Evolutionary conservation across 495 filamentous ascomycete genomes (phyloP).

Genomic region (Neurospora terricola): DNA sequence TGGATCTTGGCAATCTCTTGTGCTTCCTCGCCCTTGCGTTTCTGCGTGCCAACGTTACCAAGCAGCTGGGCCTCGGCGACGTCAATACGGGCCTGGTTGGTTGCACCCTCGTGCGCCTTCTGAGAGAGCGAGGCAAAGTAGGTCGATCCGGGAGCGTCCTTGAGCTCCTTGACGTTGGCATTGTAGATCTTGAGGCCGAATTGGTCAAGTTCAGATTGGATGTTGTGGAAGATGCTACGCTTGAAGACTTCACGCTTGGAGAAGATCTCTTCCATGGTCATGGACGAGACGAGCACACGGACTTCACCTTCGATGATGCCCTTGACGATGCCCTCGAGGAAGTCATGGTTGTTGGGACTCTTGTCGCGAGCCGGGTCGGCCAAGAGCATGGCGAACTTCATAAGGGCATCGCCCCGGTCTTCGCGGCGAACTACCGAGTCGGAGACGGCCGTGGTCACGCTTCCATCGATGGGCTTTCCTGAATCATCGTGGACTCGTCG

Average conservation of each 20-base stretch:
- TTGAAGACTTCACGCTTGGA: slow-evolving; percentile 74
- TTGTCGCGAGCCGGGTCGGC: slow-evolving; percentile 44
- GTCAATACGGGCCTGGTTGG: slow-evolving; percentile 55
- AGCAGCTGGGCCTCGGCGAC: slow-evolving; percentile 70
- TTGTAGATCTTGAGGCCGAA: slow-evolving; percentile 70
- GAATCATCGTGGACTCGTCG: background rate
- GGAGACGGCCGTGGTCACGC: slow-evolving; percentile 8
- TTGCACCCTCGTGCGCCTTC: slow-evolving; percentile 76
- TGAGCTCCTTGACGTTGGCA: slow-evolving; percentile 72
- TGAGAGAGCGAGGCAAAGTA: slow-evolving; percentile 71
- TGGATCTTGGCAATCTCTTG: slow-evolving; percentile 76
- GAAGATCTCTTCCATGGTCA: slow-evolving; percentile 86
- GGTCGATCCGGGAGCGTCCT: slow-evolving; percentile 63
- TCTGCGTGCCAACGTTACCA: slow-evolving; percentile 70
- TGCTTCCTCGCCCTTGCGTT: slow-evolving; percentile 65
- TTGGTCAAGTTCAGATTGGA: slow-evolving; percentile 63
- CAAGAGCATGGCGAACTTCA: slow-evolving; percentile 69
- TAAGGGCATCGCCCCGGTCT: slow-evolving; percentile 45
- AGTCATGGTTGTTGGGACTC: slow-evolving; percentile 37
- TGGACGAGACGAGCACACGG: slow-evolving; percentile 61
- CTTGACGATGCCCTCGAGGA: slow-evolving; percentile 77
- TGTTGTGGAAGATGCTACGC: slow-evolving; percentile 63
- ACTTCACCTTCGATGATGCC: slow-evolving; percentile 85
- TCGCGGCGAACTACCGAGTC: slow-evolving; percentile 19
- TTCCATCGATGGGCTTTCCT: slow-evolving; percentile 1